phyloP scores from a whole-genome alignment of 768 basidiomycete species.

The Leccinum fibrillosum region DNA sequence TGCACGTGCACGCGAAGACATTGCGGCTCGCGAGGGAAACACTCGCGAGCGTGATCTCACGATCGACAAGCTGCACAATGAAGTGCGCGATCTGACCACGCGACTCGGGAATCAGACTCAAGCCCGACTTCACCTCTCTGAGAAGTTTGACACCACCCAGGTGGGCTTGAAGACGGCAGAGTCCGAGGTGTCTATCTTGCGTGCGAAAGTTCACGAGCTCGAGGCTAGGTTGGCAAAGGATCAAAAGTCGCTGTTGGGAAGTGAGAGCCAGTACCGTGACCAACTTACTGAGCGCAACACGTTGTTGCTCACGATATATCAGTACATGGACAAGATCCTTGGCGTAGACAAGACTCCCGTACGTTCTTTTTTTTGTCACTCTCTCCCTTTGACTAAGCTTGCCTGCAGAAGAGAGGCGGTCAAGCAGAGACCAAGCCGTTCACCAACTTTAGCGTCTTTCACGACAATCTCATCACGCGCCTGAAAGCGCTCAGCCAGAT shows the following conservation, averaged over 20 bases:
- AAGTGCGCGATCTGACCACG: constrained; percentile 75
- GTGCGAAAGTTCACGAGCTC: constrained; percentile 64
- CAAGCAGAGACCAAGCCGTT: constrained; percentile 57
- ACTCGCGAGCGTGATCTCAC: constrained; percentile 67
- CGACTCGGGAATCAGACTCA: constrained; percentile 86
- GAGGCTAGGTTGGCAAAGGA: constrained; percentile 82
- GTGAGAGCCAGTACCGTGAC: constrained; percentile 83
- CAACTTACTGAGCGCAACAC: constrained; percentile 94
- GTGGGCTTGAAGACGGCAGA: constrained; percentile 64
- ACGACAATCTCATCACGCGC: constrained; percentile 88
- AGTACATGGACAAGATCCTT: constrained; percentile 92
- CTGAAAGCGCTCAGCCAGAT: constrained; percentile 84
- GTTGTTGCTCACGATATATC: constrained; percentile 86
- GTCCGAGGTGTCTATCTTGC: constrained; percentile 56
- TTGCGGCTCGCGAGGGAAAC: constrained; percentile 62
- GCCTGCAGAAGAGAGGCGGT: too few species aligned
- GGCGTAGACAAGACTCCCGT: constrained; percentile 86
- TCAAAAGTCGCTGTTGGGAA: constrained; percentile 63
- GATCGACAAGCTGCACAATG: constrained; percentile 72
- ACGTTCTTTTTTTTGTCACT: constrained; percentile 28
- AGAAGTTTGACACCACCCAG: constrained; percentile 80
- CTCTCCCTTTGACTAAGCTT: not conserved
- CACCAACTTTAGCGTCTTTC: constrained; percentile 91
- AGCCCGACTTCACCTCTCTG: constrained; percentile 77
- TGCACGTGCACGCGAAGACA: constrained; percentile 61